Conservation (phyloP, 306 rosid species). For the Malus orientalis region DNA sequence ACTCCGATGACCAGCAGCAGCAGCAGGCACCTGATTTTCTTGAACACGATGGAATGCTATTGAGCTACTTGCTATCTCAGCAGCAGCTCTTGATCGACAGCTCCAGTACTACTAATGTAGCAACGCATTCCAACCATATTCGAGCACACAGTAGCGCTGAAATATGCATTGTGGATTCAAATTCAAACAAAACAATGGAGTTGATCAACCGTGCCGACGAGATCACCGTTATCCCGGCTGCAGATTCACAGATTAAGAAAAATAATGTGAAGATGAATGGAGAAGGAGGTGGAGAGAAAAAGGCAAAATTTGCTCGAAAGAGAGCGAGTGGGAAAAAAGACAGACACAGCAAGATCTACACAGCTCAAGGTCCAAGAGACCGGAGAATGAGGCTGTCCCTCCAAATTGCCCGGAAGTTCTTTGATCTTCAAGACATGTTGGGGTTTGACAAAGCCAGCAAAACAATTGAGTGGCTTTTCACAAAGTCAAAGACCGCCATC, state of each 20-base stretch:
- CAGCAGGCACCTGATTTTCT: background rate
- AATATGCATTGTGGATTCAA: conserved; percentile 1
- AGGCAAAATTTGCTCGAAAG: conserved; percentile 11
- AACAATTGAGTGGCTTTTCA: conserved; percentile 49
- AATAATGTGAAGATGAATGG: background rate
- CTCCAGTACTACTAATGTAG: background rate
- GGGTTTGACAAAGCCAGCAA: conserved; percentile 56
- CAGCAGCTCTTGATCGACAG: conserved; percentile 14
- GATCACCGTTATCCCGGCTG: background rate
- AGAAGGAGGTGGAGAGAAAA: background rate
- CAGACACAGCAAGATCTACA: conserved; percentile 56
- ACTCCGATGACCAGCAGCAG: background rate
- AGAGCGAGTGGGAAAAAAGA: conserved; percentile 39
- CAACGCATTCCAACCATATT: background rate
- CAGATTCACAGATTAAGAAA: background rate
- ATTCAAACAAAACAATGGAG: background rate
- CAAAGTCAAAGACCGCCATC: conserved; percentile 36
- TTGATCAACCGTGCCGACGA: background rate
- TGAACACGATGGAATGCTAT: conserved; percentile 29
- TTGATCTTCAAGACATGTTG: conserved; percentile 52
- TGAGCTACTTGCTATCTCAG: conserved; percentile 31
- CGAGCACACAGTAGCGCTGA: background rate
- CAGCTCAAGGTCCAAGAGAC: conserved; percentile 49
- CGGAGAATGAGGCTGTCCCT: conserved; percentile 54
- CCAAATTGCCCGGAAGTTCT: conserved; percentile 45